Conservation (phyloP, 352 stramenopile genomes). For the Vaucheria bursata region DNA sequence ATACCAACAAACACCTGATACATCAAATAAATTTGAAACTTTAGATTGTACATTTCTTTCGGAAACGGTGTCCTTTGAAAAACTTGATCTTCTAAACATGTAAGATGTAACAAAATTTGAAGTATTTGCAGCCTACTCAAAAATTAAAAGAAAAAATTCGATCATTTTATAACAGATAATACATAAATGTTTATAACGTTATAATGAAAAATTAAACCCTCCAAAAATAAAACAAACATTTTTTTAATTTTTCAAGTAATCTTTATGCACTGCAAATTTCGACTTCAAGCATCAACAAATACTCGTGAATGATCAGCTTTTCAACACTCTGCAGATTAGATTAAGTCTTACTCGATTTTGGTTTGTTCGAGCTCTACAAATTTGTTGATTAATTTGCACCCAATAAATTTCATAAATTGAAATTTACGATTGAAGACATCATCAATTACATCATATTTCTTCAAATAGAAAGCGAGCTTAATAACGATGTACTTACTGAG, state of each 20-base stretch:
- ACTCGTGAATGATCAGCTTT: too few relatives aligned
- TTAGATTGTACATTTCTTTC: not conserved
- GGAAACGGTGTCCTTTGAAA: not conserved
- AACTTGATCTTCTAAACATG: not conserved
- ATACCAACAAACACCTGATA: constrained; percentile 23
- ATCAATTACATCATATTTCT: not conserved
- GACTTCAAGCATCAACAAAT: too few relatives aligned
- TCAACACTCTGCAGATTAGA: too few relatives aligned
- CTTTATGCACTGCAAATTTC: too few relatives aligned
- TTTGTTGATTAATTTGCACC: not conserved
- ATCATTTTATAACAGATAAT: not conserved
- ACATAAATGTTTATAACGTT: not conserved
- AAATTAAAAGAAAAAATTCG: not conserved
- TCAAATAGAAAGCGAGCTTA: not conserved
- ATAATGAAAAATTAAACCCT: not conserved
- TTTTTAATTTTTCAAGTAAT: too few relatives aligned
- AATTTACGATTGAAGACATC: not conserved
- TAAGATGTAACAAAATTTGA: not conserved
- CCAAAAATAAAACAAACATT: too few relatives aligned
- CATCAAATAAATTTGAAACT: not conserved
- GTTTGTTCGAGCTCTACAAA: not conserved
- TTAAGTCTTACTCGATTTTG: not conserved
- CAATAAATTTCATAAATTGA: not conserved
- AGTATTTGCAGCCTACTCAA: not conserved
- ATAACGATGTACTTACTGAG: constrained; percentile 10